Evolutionary conservation across 176 grass and related monocot genomes (phyloP), one percentile per base, ranked within the genome.

Genomic region (Musa schizocarpa): DNA sequence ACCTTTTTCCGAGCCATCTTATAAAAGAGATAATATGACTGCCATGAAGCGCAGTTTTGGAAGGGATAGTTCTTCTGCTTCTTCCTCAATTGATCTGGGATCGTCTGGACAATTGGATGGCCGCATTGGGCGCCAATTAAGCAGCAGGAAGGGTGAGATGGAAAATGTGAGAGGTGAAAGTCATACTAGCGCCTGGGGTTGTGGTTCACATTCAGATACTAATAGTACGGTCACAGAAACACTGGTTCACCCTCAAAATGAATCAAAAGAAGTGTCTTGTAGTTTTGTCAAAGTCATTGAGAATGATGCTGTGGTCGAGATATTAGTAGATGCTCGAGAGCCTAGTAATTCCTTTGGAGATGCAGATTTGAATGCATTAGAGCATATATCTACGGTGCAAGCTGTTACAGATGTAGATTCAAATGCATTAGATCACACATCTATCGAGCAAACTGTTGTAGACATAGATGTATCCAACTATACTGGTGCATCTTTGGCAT

Each of bases 21-120:
- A 86, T 65, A 77, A 75, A 52, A 88, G 95, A 84, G 86, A 89
- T 82, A 78, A 79, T 80, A 83, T 65, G 52, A 89, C 77, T 87
- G 76, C 77, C 52, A 85, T 89, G 85, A 93, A 87, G 69, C 82
- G 78, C 70, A 89, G 90, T 81, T 81, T 84, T 80, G 90, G 84
- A 63, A 58, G 77, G n/a, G 85, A 90, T 64, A 86, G 87, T 72
- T 89, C 90, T 82, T 93, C 90, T 74, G 86, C 81, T 69, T 82
- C 84, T 74, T 90, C 89, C 70, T 93, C 95, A 58, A 84, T 90
- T 53, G 95, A 98, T 98, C 78, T 91, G 80, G 86, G 88, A 10
- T 85, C 90, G 73, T 93, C 87, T 69, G 87, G 80, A 72, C 90
- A 89, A 69, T 86, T 82, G 54, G 76, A 80, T 29, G 69, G 48